Base-by-base conservation (phyloP, 139 green algal species). In the Chlamydomonas incerta region DNA sequence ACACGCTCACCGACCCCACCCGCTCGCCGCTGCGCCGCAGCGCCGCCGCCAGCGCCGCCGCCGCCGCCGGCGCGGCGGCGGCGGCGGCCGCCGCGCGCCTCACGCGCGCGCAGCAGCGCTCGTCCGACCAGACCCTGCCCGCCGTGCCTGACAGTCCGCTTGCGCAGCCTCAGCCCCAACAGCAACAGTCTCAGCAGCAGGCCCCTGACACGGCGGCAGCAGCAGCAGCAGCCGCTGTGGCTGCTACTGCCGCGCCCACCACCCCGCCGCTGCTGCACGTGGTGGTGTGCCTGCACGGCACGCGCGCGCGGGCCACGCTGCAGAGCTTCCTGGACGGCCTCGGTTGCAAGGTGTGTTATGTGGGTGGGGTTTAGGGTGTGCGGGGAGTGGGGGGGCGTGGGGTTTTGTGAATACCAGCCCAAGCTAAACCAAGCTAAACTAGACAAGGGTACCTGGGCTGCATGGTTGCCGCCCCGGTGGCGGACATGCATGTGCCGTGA, bases 211-310 rank as follows among this genome's bases (percentile, higher is more conserved):
- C 55, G 29, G 50, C 72, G 23, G 69, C 69, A 55, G 29, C 69
- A 31, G 69, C 35, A 18, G 20, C 69, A 13, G 14, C 20, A 31
- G 35, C 70, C 14, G 37, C 70, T 3, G 24, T 41, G 1, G 24
- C 70, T 15, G 70, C 66, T 46, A 31, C 66, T 4, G 66, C 31
- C 41, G 66, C n/a, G n/a, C n/a, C n/a, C n/a, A n/a, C n/a, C n/a
- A n/a, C n/a, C n/a, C 66, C 33, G 11, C 14, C 35, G 72, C 77
- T 47, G 47, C 79, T 85, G 18, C 79, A 85, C 11, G 79, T 85
- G 79, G 79, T 85, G 23, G 79, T 85, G 46, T 68, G 66, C 47
- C 65, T 85, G 23, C 66, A 85, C 79, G 58, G 65, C 79, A 75
- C 66, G 5, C 47, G 65, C 0, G 33, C 47, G 35, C 47, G 79